phyloP scores from a whole-genome alignment of 352 stramenopile species.

The Chrysophaeum taylorii region DNA sequence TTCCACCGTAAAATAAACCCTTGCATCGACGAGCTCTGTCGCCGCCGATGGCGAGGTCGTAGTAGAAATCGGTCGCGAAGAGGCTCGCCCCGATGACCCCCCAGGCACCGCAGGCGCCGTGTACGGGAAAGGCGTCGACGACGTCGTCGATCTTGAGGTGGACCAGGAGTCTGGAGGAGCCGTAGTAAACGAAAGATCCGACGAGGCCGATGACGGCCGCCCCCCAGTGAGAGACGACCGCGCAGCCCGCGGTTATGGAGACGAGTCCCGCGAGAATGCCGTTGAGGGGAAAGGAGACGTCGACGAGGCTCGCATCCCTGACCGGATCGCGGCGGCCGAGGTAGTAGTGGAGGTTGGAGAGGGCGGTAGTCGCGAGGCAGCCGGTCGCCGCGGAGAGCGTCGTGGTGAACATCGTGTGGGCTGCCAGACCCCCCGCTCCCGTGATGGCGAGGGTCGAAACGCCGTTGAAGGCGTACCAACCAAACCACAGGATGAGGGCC shows the following conservation, averaged over 20 bases:
- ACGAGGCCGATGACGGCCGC: constrained; percentile 59
- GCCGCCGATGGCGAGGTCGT: constrained; percentile 22
- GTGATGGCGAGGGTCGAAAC: constrained; percentile 51
- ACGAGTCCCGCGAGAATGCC: constrained; percentile 59
- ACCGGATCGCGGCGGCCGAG: no score
- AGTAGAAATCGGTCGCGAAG: constrained; percentile 35
- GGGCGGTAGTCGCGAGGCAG: constrained; percentile 16
- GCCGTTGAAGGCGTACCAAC: constrained; percentile 68
- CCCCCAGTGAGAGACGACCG: constrained; percentile 53
- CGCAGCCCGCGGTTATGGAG: constrained; percentile 58
- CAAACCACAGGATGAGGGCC: constrained; percentile 51
- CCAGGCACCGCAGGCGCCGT: constrained; percentile 44
- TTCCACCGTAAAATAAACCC: constrained; percentile 41
- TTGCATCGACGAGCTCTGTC: constrained; percentile 24
- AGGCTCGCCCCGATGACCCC: constrained; percentile 42
- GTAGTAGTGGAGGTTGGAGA: neutral
- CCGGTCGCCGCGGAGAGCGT: constrained; percentile 53
- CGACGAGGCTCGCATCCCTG: constrained; percentile 24
- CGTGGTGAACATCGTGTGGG: constrained; percentile 55
- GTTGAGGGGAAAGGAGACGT: constrained; percentile 32
- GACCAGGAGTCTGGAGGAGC: constrained; percentile 39
- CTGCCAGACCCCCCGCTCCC: constrained; percentile 29
- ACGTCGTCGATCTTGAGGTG: constrained; percentile 43
- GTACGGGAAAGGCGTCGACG: constrained; percentile 41
- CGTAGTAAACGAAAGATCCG: constrained; percentile 51